Evolutionary conservation across 2,329 filamentous ascomycete species (phyloP).

Genomic region (Diaporthe velutina): DNA sequence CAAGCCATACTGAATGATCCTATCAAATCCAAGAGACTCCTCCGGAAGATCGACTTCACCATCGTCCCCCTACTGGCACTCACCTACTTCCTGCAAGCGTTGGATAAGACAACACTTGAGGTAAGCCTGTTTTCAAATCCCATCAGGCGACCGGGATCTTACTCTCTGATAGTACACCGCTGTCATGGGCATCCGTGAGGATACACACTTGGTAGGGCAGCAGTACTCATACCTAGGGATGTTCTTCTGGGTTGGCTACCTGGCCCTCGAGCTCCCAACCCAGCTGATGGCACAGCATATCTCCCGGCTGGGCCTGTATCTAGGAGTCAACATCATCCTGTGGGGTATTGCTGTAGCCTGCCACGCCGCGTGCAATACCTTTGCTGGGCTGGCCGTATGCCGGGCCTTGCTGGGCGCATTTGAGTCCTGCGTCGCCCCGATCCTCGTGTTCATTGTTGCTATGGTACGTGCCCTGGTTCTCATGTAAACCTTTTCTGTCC

Average conservation of each 20-base stretch:
- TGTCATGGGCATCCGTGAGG: constrained; percentile 46
- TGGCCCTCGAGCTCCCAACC: constrained; percentile 55
- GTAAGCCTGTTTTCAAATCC: not conserved
- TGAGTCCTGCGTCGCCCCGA: constrained; percentile 45
- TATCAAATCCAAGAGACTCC: not conserved
- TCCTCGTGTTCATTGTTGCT: constrained; percentile 44
- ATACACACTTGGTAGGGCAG: constrained; percentile 51
- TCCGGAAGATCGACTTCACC: constrained; percentile 13
- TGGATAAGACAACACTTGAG: constrained; percentile 15
- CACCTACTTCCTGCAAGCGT: constrained; percentile 10
- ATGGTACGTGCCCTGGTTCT: constrained; percentile 5
- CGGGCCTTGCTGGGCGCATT: constrained; percentile 45
- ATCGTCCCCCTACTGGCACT: not conserved
- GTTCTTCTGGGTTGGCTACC: constrained; percentile 56
- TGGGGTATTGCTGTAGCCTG: constrained; percentile 54
- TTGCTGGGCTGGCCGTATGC: constrained; percentile 42
- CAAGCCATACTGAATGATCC: constrained; percentile 2
- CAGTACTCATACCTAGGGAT: constrained; percentile 53
- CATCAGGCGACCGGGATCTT: not conserved
- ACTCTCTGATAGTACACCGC: constrained; percentile 40
- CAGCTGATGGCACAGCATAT: constrained; percentile 51
- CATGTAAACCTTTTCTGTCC: not conserved
- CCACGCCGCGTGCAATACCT: constrained; percentile 42
- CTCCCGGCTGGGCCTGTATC: constrained; percentile 53
- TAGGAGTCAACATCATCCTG: constrained; percentile 51